phyloP scores from a whole-genome alignment of 805 yeast genomes.

The Kregervanrija fluxuum region DNA sequence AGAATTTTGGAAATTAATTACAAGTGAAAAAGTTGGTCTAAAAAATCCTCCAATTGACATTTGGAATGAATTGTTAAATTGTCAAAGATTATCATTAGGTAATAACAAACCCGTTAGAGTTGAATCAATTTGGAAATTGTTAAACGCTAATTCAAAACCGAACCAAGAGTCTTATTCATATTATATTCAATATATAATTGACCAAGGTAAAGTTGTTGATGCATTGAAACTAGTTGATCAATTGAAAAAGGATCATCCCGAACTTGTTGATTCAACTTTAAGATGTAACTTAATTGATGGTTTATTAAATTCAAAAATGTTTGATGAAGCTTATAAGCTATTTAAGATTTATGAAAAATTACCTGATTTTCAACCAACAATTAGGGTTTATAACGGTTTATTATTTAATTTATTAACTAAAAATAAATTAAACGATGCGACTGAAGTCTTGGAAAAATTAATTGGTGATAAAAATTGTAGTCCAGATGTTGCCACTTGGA shows the following conservation, averaged over 20 bases:
- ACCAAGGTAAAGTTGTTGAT: conserved; percentile 32
- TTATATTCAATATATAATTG: conserved; percentile 41
- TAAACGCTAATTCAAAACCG: conserved; percentile 29
- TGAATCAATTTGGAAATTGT: conserved; percentile 28
- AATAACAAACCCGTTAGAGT: conserved; percentile 29
- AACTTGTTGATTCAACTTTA: conserved; percentile 31
- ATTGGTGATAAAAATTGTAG: conserved; percentile 27
- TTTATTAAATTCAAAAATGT: conserved; percentile 31
- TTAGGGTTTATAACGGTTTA: conserved; percentile 45
- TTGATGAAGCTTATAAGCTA: conserved; percentile 33
- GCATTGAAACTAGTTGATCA: conserved; percentile 33
- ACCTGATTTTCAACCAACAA: conserved; percentile 33
- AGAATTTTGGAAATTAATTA: conserved; percentile 8
- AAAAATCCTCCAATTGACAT: conserved; percentile 27
- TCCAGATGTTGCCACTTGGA: conserved; percentile 58
- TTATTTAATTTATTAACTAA: conserved; percentile 34
- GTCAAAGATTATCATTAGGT: conserved; percentile 21
- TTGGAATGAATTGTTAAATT: conserved; percentile 52
- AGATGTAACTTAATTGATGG: conserved; percentile 42
- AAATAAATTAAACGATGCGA: conserved; percentile 38
- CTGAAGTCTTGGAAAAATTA: conserved; percentile 43
- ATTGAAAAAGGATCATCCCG: conserved; percentile 26
- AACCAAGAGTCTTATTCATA: conserved; percentile 42
- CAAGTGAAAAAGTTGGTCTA: conserved; percentile 12
- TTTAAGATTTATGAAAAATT: conserved; percentile 21